A percentile compares a stretch with the other conserved stretches of the same genome.
These are phyloP conservation scores for Aspergillus campestris DNA, from an alignment of 495 filamentous ascomycete genomes.

Conservation along the genomic window DNA sequence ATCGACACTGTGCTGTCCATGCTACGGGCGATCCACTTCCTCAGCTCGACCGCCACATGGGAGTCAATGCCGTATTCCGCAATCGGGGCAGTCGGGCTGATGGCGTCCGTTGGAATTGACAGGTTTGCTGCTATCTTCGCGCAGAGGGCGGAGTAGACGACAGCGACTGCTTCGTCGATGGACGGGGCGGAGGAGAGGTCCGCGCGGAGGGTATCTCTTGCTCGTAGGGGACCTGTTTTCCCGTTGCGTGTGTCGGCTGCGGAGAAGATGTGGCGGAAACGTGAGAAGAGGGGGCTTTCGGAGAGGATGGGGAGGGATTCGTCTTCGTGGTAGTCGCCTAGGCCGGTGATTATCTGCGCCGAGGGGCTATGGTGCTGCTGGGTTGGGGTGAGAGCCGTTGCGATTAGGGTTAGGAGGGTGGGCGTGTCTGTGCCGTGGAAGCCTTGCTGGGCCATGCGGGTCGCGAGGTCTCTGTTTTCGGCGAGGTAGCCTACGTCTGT, in stretches of 20 bases:
- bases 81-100: constrained; percentile 2
- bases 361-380: neutral
- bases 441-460: constrained; percentile 18
- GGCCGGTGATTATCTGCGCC: constrained; percentile 19
- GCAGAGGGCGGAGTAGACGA: constrained; percentile 15
- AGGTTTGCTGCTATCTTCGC: constrained; percentile 20
- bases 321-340: constrained; percentile 18
- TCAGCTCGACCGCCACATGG: constrained; percentile 17
- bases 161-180: constrained; percentile 18
- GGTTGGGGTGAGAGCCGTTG: constrained; percentile 12
- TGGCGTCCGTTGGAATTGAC: constrained; percentile 9
- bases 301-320: constrained; percentile 19
- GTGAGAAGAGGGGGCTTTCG: constrained; percentile 14
- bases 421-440: constrained; percentile 17
- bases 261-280: constrained; percentile 12
- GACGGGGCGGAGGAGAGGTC: constrained; percentile 11
- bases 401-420: constrained; percentile 14
- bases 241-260: neutral
- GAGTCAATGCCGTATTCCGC: constrained; percentile 16
- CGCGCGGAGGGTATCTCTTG: constrained; percentile 11
- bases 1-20: constrained; percentile 15
- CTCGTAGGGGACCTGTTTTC: neutral
- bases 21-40: constrained; percentile 10
- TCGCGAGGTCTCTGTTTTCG: constrained; percentile 16
- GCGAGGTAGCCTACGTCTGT: constrained; percentile 49